Evolutionary conservation across 306 rosid genomes (phyloP).

Genomic region (Cicer judaicum): DNA sequence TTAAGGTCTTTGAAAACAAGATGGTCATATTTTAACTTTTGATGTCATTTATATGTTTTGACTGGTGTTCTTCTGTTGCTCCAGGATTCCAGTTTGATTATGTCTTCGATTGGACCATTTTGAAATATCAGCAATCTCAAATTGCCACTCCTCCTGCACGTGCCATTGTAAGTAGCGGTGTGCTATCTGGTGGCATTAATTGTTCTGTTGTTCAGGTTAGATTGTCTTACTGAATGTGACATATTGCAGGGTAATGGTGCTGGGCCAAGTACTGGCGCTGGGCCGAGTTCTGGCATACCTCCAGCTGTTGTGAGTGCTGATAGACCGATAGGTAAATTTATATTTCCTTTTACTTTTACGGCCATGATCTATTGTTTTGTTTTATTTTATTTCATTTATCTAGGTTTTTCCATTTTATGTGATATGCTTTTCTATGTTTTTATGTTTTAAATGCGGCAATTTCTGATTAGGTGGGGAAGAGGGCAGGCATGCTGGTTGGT

Average conservation of each 20-base stretch:
- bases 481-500: slow-evolving; percentile 73
- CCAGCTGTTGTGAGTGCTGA: slow-evolving; percentile 73
- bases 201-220: slow-evolving; percentile 16
- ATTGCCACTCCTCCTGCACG: slow-evolving; percentile 72
- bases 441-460: slow-evolving; percentile 15
- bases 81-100: slow-evolving; percentile 97
- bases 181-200: slow-evolving; percentile 15
- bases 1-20: slow-evolving; percentile 10
- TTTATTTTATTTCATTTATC: too few species aligned
- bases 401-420: too few species aligned
- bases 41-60: slow-evolving; percentile 13
- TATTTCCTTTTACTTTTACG: slow-evolving; percentile 1
- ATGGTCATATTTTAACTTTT: slow-evolving; percentile 31
- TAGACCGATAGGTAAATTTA: slow-evolving; percentile 64
- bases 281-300: slow-evolving; percentile 92
- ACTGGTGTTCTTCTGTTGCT: slow-evolving; percentile 39
- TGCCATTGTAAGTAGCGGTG: slow-evolving; percentile 60
- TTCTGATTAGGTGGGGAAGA: slow-evolving; percentile 78
- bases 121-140: slow-evolving; percentile 97
- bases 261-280: slow-evolving; percentile 91
- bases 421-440: background rate
- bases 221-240: slow-evolving; percentile 40
- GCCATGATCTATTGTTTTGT: slow-evolving; percentile 11
- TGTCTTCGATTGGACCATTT: slow-evolving; percentile 97
- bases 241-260: slow-evolving; percentile 72